A percentile compares a stretch with the other conserved stretches of the same genome.
Conservation (phyloP, 257 asterid species). For the Anisodus tanguticus region DNA sequence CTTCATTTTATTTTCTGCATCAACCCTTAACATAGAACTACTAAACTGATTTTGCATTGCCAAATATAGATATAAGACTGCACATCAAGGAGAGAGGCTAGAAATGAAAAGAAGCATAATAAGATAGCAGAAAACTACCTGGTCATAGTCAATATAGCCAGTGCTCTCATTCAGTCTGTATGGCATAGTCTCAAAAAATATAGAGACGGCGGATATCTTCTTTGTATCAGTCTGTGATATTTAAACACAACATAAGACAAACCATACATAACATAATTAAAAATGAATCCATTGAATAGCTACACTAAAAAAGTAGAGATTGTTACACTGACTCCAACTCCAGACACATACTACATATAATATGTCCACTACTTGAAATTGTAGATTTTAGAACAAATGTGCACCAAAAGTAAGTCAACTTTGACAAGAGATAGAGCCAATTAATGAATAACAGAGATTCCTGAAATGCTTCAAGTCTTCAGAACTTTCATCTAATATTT, state of each 20-base stretch:
- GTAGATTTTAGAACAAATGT: not conserved
- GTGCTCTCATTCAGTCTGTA: slow-evolving; percentile 89
- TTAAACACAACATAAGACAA: slow-evolving; percentile 2
- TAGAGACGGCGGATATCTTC: slow-evolving; percentile 90
- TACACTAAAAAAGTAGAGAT: not conserved
- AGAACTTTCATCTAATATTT: not conserved
- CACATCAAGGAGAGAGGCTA: not conserved
- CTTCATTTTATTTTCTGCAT: not conserved
- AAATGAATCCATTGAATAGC: not conserved
- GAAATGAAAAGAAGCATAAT: not conserved
- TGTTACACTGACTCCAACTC: not conserved
- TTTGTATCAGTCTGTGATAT: slow-evolving; percentile 85
- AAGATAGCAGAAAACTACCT: slow-evolving; percentile 49
- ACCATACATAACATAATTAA: not conserved
- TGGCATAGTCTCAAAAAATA: slow-evolving; percentile 96
- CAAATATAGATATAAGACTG: not conserved
- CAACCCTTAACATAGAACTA: not conserved
- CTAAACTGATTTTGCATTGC: not conserved
- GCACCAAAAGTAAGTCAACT: not conserved
- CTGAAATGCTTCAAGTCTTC: not conserved
- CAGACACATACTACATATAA: not conserved
- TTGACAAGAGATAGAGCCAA: not conserved
- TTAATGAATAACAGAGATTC: not conserved
- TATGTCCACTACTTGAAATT: not conserved
- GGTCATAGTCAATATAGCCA: slow-evolving; percentile 91